Evolutionary conservation across 176 grass and related monocot genomes (phyloP).

Genomic region (Urochloa ruziziensis): DNA sequence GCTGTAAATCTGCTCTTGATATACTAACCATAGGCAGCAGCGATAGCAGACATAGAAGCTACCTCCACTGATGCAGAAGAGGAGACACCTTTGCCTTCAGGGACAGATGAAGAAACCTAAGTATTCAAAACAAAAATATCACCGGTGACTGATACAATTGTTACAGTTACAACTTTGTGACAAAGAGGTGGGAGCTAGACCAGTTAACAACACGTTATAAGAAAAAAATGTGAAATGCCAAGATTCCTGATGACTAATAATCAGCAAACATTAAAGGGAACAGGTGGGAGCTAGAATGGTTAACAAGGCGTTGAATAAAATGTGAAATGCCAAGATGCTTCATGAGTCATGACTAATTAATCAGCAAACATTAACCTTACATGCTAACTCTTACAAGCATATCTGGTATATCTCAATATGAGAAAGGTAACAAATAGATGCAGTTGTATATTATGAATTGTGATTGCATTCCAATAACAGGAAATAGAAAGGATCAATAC

Average conservation of each 20-base stretch:
- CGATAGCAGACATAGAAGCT: constrained; percentile 84
- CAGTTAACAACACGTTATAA: background rate
- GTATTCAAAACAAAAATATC: constrained; percentile 21
- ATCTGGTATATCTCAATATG: background rate
- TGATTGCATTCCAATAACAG: background rate
- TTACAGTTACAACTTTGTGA: background rate
- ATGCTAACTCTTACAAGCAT: background rate
- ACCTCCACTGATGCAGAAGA: constrained; percentile 98
- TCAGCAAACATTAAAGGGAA: too few relatives aligned
- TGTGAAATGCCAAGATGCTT: background rate
- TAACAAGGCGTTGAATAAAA: background rate
- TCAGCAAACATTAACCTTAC: background rate
- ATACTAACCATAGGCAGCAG: constrained; percentile 74
- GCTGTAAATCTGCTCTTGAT: background rate
- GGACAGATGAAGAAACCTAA: constrained; percentile 92
- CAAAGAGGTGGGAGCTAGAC: background rate
- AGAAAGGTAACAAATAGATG: constrained; percentile 27
- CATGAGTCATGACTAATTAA: background rate
- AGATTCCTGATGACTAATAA: background rate
- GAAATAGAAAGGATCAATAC: background rate
- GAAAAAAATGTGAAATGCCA: background rate
- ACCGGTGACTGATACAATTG: background rate
- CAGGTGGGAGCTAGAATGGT: background rate
- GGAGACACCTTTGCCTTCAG: constrained; percentile 98
- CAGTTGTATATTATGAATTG: constrained; percentile 6